Evolutionary conservation across 805 yeast species (phyloP).

Genomic region (Scheffersomyces ergatensis): DNA sequence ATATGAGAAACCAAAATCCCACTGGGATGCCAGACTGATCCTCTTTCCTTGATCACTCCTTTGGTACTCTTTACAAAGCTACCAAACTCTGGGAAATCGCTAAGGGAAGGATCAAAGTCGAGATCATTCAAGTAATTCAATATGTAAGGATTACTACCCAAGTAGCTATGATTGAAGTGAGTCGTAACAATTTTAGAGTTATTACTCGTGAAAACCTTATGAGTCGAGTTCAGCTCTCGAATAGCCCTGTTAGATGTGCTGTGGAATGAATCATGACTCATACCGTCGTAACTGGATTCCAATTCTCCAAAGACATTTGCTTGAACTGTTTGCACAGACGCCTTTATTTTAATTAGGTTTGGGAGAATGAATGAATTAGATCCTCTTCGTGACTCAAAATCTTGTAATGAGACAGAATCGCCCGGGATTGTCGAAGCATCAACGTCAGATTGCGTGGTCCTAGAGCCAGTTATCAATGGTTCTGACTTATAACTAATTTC

Average conservation of each 20-base stretch:
- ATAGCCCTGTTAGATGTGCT: slow-evolving; percentile 1
- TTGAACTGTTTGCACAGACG: slow-evolving; percentile 39
- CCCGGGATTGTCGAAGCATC: slow-evolving; percentile 5
- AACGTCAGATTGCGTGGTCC: slow-evolving; percentile 19
- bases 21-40: slow-evolving; percentile 23
- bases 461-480: slow-evolving; percentile 13
- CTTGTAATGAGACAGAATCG: slow-evolving; percentile 4
- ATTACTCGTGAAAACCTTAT: slow-evolving; percentile 32
- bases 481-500: slow-evolving; percentile 38
- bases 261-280: slow-evolving; percentile 1
- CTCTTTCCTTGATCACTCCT: not conserved
- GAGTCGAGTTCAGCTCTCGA: slow-evolving; percentile 20
- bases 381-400: slow-evolving; percentile 10
- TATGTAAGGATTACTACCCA: slow-evolving; percentile 66
- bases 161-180: slow-evolving; percentile 55
- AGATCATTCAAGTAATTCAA: slow-evolving; percentile 52
- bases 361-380: slow-evolving; percentile 28
- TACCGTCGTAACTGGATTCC: slow-evolving; percentile 24
- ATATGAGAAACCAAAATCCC: slow-evolving; percentile 63
- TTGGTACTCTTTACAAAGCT: slow-evolving; percentile 9
- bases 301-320: slow-evolving; percentile 47
- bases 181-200: slow-evolving; percentile 29
- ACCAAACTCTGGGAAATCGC: slow-evolving; percentile 72
- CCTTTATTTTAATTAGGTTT: slow-evolving; percentile 25
- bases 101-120: slow-evolving; percentile 54